Conservation (phyloP, 805 yeast species). For the Kodamaea laetipori region DNA sequence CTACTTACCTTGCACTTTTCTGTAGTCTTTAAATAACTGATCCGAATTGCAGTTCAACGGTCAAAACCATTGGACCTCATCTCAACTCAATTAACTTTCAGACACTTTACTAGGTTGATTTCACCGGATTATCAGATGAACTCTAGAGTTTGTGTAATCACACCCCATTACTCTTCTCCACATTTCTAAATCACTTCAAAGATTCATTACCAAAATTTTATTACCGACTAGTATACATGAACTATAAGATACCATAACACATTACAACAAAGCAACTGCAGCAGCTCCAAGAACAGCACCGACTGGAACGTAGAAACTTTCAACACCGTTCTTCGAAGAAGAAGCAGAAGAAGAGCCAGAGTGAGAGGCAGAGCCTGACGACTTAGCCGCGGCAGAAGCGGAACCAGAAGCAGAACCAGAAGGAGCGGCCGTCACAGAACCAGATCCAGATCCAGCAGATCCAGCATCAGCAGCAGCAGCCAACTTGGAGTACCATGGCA, state of each 20-base stretch:
- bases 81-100: no score
- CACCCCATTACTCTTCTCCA: no score
- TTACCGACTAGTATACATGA: constrained; percentile 4
- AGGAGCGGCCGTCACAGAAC: constrained; percentile 7
- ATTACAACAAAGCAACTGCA: constrained; percentile 36
- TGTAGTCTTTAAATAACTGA: no score
- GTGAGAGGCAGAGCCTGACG: constrained; percentile 17
- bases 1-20: neutral
- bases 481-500: constrained; percentile 40
- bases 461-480: constrained; percentile 15
- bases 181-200: no score
- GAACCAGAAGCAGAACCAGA: constrained; percentile 14
- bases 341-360: constrained; percentile 20
- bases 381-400: constrained; percentile 15
- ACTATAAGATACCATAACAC: neutral
- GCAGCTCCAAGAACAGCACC: constrained; percentile 38
- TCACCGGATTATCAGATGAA: no score
- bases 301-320: constrained; percentile 24
- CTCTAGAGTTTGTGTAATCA: no score
- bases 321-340: constrained; percentile 17
- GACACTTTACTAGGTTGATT: no score
- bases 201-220: neutral
- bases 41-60: no score
- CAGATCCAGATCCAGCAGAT: constrained; percentile 8
- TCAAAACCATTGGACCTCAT: no score